Evolutionary conservation across 1,284 basidiomycete species (phyloP).

Genomic region (Leccinum pachyderme): DNA sequence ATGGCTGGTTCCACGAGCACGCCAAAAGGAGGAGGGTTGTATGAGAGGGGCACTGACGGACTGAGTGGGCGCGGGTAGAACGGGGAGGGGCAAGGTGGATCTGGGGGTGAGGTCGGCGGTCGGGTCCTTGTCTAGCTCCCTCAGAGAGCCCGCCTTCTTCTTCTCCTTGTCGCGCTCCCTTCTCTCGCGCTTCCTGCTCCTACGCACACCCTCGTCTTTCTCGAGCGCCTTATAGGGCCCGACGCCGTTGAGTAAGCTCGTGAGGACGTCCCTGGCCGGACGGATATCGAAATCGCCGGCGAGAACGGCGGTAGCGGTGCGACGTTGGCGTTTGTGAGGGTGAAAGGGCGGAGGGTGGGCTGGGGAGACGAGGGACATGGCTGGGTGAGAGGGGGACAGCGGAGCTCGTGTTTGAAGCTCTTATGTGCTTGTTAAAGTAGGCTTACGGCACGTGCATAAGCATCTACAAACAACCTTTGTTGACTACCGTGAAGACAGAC

Average conservation of each 20-base stretch:
- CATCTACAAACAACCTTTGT: conserved; percentile 35
- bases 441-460: conserved; percentile 37
- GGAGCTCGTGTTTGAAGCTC: conserved; percentile 36
- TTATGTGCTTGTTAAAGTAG: conserved; percentile 37
- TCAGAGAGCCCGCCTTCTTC: conserved; percentile 20
- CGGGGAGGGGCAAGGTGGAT: conserved; percentile 24
- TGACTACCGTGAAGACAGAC: conserved; percentile 14
- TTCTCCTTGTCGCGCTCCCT: conserved; percentile 46
- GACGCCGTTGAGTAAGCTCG: conserved; percentile 73
- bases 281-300: conserved; percentile 68
- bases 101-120: conserved; percentile 16
- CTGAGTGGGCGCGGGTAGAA: conserved; percentile 25
- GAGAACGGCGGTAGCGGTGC: conserved; percentile 71
- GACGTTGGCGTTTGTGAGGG: conserved; percentile 52
- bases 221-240: conserved; percentile 60
- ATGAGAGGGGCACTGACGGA: conserved; percentile 23
- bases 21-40: conserved; percentile 55
- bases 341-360: conserved; percentile 26
- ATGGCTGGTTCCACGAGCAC: conserved; percentile 58
- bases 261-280: conserved; percentile 68
- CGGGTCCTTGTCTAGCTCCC: conserved; percentile 24
- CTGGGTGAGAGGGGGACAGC: conserved; percentile 20
- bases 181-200: conserved; percentile 51
- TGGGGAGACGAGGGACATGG: conserved; percentile 37
- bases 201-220: conserved; percentile 51